Conservation (phyloP, 2,329 filamentous ascomycete species). For the Aureobasidium sp. region DNA sequence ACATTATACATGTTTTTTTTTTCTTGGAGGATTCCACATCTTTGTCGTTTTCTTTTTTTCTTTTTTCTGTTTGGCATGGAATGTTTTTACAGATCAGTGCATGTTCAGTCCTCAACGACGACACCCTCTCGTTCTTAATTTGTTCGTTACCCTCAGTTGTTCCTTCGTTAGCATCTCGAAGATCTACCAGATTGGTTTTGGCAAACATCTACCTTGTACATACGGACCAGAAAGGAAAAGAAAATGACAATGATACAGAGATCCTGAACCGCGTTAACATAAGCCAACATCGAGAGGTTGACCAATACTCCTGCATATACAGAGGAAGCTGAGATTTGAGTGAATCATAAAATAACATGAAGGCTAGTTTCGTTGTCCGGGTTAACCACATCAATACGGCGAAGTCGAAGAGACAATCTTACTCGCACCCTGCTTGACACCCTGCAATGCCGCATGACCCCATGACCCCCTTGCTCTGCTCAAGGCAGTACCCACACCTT, state of each 20-base stretch:
- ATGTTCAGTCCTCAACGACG: conserved; percentile 8
- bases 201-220: too few relatives aligned
- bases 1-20: neutral
- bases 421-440: conserved; percentile 20
- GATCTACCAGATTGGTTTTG: too few relatives aligned
- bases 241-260: too few relatives aligned
- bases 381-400: neutral
- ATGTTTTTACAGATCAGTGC: neutral
- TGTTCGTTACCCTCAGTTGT: neutral
- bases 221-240: too few relatives aligned
- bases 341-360: neutral
- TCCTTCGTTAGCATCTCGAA: too few relatives aligned
- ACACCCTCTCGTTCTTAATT: neutral
- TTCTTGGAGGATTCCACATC: neutral
- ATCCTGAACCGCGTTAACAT: too few relatives aligned
- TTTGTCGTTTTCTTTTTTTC: neutral
- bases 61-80: neutral
- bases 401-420: conserved; percentile 15
- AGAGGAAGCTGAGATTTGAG: neutral
- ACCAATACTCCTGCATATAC: too few relatives aligned
- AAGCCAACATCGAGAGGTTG: too few relatives aligned
- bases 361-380: neutral
- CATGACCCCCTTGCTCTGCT: conserved; percentile 23
- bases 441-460: conserved; percentile 22
- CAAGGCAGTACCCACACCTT: conserved; percentile 25